Base-by-base conservation (phyloP, 2,329 filamentous ascomycete species). In the Lachnellula cervina region DNA sequence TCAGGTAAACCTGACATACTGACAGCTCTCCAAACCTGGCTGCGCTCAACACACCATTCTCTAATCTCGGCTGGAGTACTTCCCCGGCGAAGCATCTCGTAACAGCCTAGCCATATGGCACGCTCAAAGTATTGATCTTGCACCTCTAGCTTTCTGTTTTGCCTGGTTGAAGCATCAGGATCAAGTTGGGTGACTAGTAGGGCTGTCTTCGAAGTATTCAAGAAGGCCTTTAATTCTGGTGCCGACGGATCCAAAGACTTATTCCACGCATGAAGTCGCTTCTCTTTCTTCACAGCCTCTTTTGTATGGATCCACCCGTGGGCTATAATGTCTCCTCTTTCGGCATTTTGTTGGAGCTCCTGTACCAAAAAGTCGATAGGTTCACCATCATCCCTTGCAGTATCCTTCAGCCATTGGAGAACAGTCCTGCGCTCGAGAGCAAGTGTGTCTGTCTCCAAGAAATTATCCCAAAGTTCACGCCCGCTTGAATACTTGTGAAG, bases 221-320 rank as follows among this genome's bases (percentile, higher is more conserved):
- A 69, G 49, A 84, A 77, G 3, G 79, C 80, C 51, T 78, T 77
- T 48, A 82, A 78, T 56, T 77, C 80, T 14, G 80, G 73, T 40
- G 81, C 80, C 59, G 80, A 77, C 2, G 83, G 84, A 55, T 89
- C 86, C 21, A 90, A 73, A 6, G 83, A 76, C 57, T 83, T 80
- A 37, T 80, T 80, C 77, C 82, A 86, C 28, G 83, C 81, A 57
- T 88, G 82, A 61, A 94, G 75, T 56, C 88, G 85, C 75, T 97
- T 99, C 69, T 90, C 84, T 55, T 89, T 82, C 75, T 99, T 99
- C 72, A 99, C 90, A 48, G 87, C 86, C 56, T 89, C 84, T 60
- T 91, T 89, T 0, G 94, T 97, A 70, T 96, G 90, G 60, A 97
- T 82, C 89, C 92, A 97, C 42, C 93, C 93, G 69, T 91, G 86